Evolutionary conservation across 2,329 filamentous ascomycete genomes (phyloP).

Genomic region (Stachybotrys chlorohalonatus): DNA sequence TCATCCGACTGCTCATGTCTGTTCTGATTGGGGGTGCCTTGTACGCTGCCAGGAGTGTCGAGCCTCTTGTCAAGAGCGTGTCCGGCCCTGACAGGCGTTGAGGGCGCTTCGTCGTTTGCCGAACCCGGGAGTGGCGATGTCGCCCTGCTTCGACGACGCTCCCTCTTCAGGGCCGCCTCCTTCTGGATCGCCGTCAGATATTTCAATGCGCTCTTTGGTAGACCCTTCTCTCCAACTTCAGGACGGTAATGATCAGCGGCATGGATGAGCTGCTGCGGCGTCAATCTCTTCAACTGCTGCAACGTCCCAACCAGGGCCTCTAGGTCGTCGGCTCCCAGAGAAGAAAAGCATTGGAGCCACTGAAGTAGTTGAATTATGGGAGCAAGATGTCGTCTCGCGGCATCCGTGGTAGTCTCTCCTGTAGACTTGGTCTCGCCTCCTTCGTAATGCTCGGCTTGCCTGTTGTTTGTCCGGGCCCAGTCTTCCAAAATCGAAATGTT

Average conservation of each 20-base stretch:
- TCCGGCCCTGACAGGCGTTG: conserved; percentile 31
- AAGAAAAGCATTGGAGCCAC: conserved; percentile 97
- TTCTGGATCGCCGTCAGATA: conserved; percentile 75
- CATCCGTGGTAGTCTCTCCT: conserved; percentile 80
- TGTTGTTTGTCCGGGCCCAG: conserved; percentile 89
- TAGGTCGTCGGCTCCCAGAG: conserved; percentile 72
- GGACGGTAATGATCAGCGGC: conserved; percentile 86
- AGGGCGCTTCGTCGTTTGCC: conserved; percentile 28
- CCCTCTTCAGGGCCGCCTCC: conserved; percentile 55
- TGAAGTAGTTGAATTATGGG: conserved; percentile 90
- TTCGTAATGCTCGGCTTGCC: conserved; percentile 91
- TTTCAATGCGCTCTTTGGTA: conserved; percentile 81
- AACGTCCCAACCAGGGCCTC: conserved; percentile 83
- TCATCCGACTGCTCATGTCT: conserved; percentile 37
- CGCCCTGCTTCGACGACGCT: conserved; percentile 39
- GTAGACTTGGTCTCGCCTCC: conserved; percentile 77
- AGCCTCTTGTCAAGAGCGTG: conserved; percentile 33
- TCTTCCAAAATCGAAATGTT: conserved; percentile 93
- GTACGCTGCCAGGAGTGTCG: conserved; percentile 30
- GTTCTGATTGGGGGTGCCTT: conserved; percentile 28
- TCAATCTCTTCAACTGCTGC: conserved; percentile 78
- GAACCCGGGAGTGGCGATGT: conserved; percentile 28
- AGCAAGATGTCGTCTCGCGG: conserved; percentile 73
- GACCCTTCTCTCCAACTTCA: conserved; percentile 88
- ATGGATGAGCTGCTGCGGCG: conserved; percentile 82